phyloP scores from a whole-genome alignment of 768 basidiomycete species.

The Macrolepiota fuliginosa region DNA sequence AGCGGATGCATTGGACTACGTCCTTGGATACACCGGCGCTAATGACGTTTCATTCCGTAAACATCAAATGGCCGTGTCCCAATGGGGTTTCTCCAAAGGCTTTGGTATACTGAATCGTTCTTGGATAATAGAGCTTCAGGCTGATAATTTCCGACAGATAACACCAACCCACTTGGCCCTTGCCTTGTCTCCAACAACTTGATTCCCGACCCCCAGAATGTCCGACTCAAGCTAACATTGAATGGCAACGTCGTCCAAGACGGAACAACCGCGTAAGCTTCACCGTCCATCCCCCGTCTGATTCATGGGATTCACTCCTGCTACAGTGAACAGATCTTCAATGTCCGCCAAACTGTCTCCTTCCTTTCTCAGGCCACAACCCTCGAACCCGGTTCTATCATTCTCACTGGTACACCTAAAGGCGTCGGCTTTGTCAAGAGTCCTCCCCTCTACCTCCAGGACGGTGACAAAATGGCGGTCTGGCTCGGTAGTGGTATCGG shows the following conservation, averaged over 20 bases:
- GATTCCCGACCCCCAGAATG: slow-evolving; percentile 63
- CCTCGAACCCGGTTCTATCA: slow-evolving; percentile 76
- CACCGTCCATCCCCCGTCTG: background rate
- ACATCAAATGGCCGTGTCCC: slow-evolving; percentile 75
- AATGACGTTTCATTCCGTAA: slow-evolving; percentile 88
- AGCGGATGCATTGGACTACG: slow-evolving; percentile 80
- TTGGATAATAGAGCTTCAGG: background rate
- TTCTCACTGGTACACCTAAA: slow-evolving; percentile 80
- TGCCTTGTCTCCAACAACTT: slow-evolving; percentile 66
- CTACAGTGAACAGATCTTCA: slow-evolving; percentile 77
- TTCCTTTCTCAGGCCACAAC: slow-evolving; percentile 86
- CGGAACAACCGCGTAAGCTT: slow-evolving; percentile 71
- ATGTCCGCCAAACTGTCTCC: slow-evolving; percentile 69
- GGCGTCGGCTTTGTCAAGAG: slow-evolving; percentile 80
- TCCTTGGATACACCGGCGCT: slow-evolving; percentile 77
- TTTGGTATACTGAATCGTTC: slow-evolving; percentile 55
- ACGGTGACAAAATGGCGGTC: slow-evolving; percentile 69
- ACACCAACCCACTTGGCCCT: slow-evolving; percentile 78
- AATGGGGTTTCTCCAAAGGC: slow-evolving; percentile 87
- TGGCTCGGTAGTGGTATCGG: slow-evolving; percentile 76
- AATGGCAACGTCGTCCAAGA: slow-evolving; percentile 73
- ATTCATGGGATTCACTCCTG: background rate
- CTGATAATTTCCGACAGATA: slow-evolving; percentile 35
- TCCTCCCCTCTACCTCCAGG: slow-evolving; percentile 66
- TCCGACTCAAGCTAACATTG: slow-evolving; percentile 60